Base-by-base conservation (phyloP, 495 filamentous ascomycete genomes). In the Geoglossum glabrum region DNA sequence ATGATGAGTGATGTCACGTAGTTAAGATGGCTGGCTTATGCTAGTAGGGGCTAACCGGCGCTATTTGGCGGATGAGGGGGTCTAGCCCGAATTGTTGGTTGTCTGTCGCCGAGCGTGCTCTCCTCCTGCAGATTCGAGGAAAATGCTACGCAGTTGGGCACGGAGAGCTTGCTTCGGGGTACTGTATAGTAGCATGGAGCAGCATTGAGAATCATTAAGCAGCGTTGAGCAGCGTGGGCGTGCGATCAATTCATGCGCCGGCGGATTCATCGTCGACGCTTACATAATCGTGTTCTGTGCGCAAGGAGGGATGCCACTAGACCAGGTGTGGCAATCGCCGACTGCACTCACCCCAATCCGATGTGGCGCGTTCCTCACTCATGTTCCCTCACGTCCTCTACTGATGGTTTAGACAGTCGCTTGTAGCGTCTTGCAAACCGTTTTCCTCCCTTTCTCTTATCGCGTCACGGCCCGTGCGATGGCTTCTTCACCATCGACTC, bases 291-390 rank as follows among this genome's bases (percentile, higher is more conserved):
- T 11, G 17, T 5, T 17, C n/a, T 17, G 40, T 21, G 3, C n/a
- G 23, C 23, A 30, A 19, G 26, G 6, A 19, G 26, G 28, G 28
- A 52, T 27, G 25, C 25, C 15, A 52, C 49, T 52, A 52, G 28
- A 13, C 49, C 49, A 52, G 49, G 23, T 52, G 49, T 52, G 49
- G 49, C 49, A 52, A 52, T 52, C 40, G 28, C 23, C 49, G 49
- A 52, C 49, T 21, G 49, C 49, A 52, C 25, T 52, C 49, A 52
- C 1, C 25, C 17, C 9, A 50, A 25, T 50, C n/a, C 46, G 3
- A 28, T 26, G 46, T 28, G 46, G 46, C 49, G 49, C 49, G 49
- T 52, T 52, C 49, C 15, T 52, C 25, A 52, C 28, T 52, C 49
- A 1, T 13, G 21, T 52, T 19, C 49, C 13, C 19, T 27, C 49